Evolutionary conservation across 2,329 filamentous ascomycete species (phyloP).

Genomic region (Xylariales sp.): DNA sequence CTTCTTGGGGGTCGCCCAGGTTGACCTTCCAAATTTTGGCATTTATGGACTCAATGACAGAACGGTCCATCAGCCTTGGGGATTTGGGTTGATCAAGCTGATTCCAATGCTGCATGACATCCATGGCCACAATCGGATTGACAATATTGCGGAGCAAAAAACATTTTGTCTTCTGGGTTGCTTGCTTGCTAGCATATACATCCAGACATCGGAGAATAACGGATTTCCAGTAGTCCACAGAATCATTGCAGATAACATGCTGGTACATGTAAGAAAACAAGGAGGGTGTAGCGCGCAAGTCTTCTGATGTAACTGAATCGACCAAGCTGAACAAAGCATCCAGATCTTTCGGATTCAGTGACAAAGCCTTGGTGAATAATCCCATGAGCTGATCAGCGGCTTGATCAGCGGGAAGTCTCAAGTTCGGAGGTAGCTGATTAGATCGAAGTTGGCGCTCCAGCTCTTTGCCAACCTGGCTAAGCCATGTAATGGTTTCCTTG

Average conservation of each 20-base stretch:
- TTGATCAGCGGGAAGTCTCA: constrained; percentile 84
- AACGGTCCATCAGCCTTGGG: constrained; percentile 76
- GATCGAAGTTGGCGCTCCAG: constrained; percentile 69
- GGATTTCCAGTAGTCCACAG: constrained; percentile 79
- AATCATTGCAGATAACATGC: constrained; percentile 77
- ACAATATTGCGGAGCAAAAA: constrained; percentile 90
- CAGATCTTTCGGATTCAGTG: constrained; percentile 68
- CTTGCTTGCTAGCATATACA: constrained; percentile 72
- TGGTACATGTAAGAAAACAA: constrained; percentile 82
- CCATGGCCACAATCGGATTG: constrained; percentile 95
- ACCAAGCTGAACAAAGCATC: constrained; percentile 83
- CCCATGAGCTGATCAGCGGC: constrained; percentile 82
- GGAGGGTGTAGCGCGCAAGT: constrained; percentile 71
- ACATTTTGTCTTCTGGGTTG: constrained; percentile 84
- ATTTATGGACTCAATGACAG: constrained; percentile 85
- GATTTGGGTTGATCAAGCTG: constrained; percentile 49
- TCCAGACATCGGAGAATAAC: constrained; percentile 84
- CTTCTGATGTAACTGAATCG: constrained; percentile 76
- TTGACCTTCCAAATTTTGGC: constrained; percentile 93
- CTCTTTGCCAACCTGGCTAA: constrained; percentile 67
- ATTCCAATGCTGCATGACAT: constrained; percentile 81
- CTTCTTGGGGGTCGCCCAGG: constrained; percentile 75
- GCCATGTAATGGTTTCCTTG: constrained; percentile 55
- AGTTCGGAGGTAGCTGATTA: constrained; percentile 63
- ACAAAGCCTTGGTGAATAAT: constrained; percentile 77